Base-by-base conservation (phyloP, 805 yeast species). In the Starmerella sirachaensis region DNA sequence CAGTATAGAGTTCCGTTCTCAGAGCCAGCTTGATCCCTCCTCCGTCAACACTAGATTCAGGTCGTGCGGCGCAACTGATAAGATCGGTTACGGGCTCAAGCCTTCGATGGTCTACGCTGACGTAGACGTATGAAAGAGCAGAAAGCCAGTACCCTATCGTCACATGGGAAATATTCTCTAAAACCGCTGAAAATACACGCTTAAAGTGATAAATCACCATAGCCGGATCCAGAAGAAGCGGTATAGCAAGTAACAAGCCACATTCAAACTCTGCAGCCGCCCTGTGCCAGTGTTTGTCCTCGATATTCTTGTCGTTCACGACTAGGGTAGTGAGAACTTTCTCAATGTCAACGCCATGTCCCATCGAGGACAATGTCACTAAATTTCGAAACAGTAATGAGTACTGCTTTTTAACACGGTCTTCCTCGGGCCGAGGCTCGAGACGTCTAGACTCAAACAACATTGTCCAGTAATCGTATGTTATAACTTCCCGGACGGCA, bases 221-320 rank as follows among this genome's bases (percentile, higher is more conserved):
- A 4, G 10, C 27, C 3, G 12, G n/a, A 2, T 22, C 26, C 12
- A 9, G 7, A 13, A 39, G n/a, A 9, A 39, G 22, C 3, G 43
- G 45, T 5, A 30, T 12, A 2, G 51, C 37, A n/a, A 39, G 35
- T 19, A 42, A 18, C 0, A 41, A 31, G 3, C 47, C 55, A 14
- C 34, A 35, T 5, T 25, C 9, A 2, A 82, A 55, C 55, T 86
- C 96, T 39, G 83, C 72, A 1, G 70, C 64, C 9, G 78, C 75
- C 20, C 91, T 74, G 53, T 86, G 93, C 2, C 79, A 63, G 12
- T 83, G 72, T 49, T 78, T 79, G 41, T 84, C 94, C 40, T 74
- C 76, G 20, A 33, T 6, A n/a, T 37, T 33, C 11, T 25, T 26
- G 11, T 26, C 20, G 6, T 30, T 19, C 6, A 13, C 19, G 3